These are phyloP conservation scores for Eimeria necatrix DNA, from an alignment of 169 alveolate genomes.

Conservation along the genomic window DNA sequence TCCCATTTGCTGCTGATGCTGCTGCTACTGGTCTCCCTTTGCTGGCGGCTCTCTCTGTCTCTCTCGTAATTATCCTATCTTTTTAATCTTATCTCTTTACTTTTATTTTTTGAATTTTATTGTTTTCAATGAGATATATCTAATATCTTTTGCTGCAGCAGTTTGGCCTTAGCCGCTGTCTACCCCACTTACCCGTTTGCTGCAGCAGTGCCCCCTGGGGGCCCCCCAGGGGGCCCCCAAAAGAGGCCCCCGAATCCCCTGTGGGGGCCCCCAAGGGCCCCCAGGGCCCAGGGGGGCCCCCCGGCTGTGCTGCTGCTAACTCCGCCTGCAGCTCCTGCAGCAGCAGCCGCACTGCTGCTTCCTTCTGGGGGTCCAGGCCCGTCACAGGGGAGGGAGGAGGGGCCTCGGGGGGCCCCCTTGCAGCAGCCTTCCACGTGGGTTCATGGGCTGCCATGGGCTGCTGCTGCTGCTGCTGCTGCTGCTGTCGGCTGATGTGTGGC, in stretches of 20 bases:
- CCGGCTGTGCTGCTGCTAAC: neutral
- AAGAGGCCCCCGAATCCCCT: too few species aligned
- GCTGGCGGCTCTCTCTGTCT: neutral
- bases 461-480: constrained; percentile 11
- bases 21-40: constrained; percentile 9
- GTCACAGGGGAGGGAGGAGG: constrained; percentile 29
- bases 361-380: constrained; percentile 38
- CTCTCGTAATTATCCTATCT: neutral
- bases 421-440: neutral
- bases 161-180: too few species aligned
- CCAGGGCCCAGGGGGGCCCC: neutral
- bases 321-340: constrained; percentile 28
- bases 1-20: neutral
- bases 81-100: neutral
- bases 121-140: too few species aligned
- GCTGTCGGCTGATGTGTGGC: neutral
- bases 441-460: neutral
- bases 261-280: too few species aligned
- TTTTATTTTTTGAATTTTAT: neutral
- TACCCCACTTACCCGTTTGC: too few species aligned
- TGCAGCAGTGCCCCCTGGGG: too few species aligned
- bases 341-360: constrained; percentile 4
- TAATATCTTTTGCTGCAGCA: too few species aligned
- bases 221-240: too few species aligned
- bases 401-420: neutral